phyloP scores from a whole-genome alignment of 2,329 filamentous ascomycete species.

The Cryphonectria nitschkei region DNA sequence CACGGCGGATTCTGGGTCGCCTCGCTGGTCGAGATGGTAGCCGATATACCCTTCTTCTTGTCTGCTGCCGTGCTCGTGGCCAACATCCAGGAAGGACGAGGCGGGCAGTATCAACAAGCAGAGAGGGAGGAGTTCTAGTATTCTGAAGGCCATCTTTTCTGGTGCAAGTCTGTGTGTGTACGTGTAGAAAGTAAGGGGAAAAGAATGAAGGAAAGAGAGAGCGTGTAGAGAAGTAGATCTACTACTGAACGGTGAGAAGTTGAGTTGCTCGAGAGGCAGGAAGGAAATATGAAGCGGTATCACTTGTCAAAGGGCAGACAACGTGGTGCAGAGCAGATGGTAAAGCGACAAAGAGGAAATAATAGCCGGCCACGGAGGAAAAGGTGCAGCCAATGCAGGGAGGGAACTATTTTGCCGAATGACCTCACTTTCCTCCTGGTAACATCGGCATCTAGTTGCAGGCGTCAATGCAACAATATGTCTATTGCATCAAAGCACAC shows the following conservation, averaged over 20 bases:
- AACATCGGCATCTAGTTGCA: neutral
- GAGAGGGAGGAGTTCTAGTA: conserved; percentile 6
- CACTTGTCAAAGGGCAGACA: neutral
- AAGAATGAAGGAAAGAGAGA: neutral
- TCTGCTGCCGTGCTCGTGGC: conserved; percentile 29
- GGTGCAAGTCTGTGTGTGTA: neutral
- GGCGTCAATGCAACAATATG: neutral
- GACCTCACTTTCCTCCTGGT: neutral
- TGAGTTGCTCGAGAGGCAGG: neutral
- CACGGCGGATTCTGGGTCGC: conserved; percentile 52
- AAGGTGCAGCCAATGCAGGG: neutral
- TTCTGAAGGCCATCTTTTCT: conserved; percentile 1
- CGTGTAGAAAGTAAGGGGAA: too few relatives aligned
- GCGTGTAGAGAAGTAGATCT: neutral
- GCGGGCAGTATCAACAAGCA: neutral
- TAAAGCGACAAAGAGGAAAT: neutral
- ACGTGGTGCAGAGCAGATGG: neutral
- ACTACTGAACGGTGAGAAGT: too few relatives aligned
- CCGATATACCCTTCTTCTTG: conserved; percentile 55
- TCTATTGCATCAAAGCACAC: neutral
- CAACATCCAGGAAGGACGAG: conserved; percentile 20
- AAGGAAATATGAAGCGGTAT: neutral
- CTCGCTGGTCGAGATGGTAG: conserved; percentile 55
- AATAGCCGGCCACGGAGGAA: neutral
- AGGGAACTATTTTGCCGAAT: neutral